Evolutionary conservation across 1,284 basidiomycete species (phyloP).

Genomic region (Xerocomus amazonicus): DNA sequence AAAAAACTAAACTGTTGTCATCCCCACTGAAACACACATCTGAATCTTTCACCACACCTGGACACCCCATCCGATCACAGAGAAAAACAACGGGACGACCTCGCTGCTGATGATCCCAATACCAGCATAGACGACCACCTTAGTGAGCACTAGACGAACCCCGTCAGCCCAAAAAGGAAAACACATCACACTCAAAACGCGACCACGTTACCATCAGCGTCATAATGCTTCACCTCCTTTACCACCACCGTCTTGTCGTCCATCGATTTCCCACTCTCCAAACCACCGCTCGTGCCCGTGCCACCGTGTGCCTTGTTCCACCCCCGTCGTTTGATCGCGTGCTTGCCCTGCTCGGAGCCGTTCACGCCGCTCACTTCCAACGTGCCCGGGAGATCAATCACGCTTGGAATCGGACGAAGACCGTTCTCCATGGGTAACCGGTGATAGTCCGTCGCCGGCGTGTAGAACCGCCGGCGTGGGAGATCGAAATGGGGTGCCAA

Average conservation of each 20-base stretch:
- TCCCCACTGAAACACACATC: no score
- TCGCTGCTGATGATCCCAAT: constrained; percentile 72
- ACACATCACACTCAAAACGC: not conserved
- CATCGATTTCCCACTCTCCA: constrained; percentile 6
- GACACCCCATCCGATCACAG: constrained; percentile 66
- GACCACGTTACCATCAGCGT: constrained; percentile 70
- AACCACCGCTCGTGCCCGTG: not conserved
- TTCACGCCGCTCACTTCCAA: constrained; percentile 34
- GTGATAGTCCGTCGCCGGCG: constrained; percentile 82
- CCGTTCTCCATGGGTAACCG: constrained; percentile 57
- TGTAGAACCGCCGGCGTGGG: constrained; percentile 81
- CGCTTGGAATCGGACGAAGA: constrained; percentile 76
- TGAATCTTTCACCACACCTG: constrained; percentile 20
- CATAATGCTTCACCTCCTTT: constrained; percentile 58
- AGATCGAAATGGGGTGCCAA: constrained; percentile 61
- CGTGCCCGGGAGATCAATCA: constrained; percentile 70
- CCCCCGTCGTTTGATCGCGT: constrained; percentile 24
- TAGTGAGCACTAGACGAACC: constrained; percentile 70
- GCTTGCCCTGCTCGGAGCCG: constrained; percentile 17
- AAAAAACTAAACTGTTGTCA: no score
- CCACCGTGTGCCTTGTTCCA: not conserved
- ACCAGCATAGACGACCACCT: constrained; percentile 87
- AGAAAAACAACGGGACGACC: constrained; percentile 65
- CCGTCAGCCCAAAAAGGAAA: not conserved
- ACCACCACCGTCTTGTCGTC: constrained; percentile 31